A percentile compares a stretch with the other conserved stretches of the same genome.
Conservation (phyloP, 345 rosid genomes). For the Moricandia moricandioides region DNA sequence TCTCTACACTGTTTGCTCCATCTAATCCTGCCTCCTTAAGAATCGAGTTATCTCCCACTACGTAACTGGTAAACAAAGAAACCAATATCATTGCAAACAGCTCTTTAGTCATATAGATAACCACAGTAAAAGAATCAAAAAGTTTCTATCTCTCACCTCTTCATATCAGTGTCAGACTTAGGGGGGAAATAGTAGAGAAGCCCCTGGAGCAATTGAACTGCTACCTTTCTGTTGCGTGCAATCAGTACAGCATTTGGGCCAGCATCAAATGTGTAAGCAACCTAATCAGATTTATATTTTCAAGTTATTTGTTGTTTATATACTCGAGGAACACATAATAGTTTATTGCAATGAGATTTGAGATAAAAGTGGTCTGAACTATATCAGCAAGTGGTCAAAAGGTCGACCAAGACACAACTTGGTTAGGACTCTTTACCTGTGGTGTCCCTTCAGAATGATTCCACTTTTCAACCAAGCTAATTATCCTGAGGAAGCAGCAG, state of each 20-base stretch:
- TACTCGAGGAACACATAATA: not conserved
- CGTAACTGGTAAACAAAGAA: conserved; percentile 46
- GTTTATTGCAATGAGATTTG: not conserved
- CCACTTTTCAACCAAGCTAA: conserved; percentile 84
- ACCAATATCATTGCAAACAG: not conserved
- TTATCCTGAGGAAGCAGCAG: conserved; percentile 56
- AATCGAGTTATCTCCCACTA: conserved; percentile 81
- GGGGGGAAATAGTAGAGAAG: conserved; percentile 91
- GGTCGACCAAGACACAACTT: not conserved
- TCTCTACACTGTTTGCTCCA: conserved; percentile 38
- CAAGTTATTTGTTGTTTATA: not conserved
- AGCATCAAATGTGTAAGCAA: conserved; percentile 94
- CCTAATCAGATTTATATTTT: conserved; percentile 42
- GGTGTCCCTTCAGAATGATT: conserved; percentile 67
- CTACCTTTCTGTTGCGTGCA: conserved; percentile 60
- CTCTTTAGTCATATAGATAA: not conserved
- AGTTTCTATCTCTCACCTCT: conserved; percentile 45
- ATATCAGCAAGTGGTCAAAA: not conserved
- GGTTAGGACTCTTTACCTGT: conserved; percentile 49
- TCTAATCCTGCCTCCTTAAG: conserved; percentile 72
- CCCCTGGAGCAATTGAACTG: conserved; percentile 67
- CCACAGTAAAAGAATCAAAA: not conserved
- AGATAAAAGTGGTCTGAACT: not conserved
- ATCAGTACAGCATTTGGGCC: conserved; percentile 93
- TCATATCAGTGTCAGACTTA: conserved; percentile 59